Evolutionary conservation across 2,329 filamentous ascomycete species (phyloP), one percentile per base, ranked within the genome.

Genomic region (Sporothrix brasiliensis): DNA sequence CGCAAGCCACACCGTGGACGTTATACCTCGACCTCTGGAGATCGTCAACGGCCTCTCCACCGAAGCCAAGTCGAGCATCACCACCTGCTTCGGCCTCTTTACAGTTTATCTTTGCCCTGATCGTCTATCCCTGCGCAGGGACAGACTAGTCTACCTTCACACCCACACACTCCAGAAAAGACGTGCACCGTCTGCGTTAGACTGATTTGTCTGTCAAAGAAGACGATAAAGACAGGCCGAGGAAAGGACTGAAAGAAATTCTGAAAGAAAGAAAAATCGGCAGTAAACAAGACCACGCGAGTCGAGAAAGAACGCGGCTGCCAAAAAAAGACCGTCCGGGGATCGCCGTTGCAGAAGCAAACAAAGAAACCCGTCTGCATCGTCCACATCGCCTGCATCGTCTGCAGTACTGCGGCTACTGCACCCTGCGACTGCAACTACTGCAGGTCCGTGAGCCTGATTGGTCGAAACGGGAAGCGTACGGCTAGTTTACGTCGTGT

Each of bases 291-390:
- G 58, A 61, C 34, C 34, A 34, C 34, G 39, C 21, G 11, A 24
- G 21, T 19, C 41, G 21, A 69, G 58, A 63, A 49, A 47, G 3
- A 34, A 47, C 21, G 14, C 16, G 44, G n/a, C 27, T 34, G 27
- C 63, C 63, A 63, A 63, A 47, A 63, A 49, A 47, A 63, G 24
- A 50, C 41, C 24, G 19, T 66, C 63, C 63, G 63, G 63, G 19
- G 63, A 66, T 66, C 63, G 52, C 63, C 63, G 27, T 66, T 67
- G 65, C 65, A 67, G 50, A 14, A 52, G 13, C 41, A 44, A 21
- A 66, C 47, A 67, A 67, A 56, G 52, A 56, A 67, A 21, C 13
- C 41, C 41, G 11, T 44, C 41, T 13, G 14, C 41, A 13, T 16
- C 14, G 11, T 44, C 11, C 41, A 44, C 11, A 44, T 16, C 14